Conservation (phyloP, 441 rosid genomes). For the Manihot esculenta region DNA sequence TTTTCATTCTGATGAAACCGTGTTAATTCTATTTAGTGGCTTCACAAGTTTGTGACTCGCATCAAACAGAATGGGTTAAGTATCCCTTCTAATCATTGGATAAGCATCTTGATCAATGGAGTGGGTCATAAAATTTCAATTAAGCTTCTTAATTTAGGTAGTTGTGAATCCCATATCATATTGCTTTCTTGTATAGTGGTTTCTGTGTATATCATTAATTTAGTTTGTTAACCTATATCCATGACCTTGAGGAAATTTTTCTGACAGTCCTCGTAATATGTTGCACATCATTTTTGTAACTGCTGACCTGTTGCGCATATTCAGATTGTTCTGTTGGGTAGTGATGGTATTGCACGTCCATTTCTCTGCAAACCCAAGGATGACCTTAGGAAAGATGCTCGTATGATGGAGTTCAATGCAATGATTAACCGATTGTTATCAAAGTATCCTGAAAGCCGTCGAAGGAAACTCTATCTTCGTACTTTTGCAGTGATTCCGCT, state of each 20-base stretch:
- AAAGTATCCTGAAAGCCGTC: constrained; percentile 95
- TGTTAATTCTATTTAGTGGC: constrained; percentile 2
- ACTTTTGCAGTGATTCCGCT: constrained; percentile 98
- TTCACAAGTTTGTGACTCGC: background rate
- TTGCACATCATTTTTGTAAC: constrained; percentile 13
- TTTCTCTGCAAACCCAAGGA: constrained; percentile 99
- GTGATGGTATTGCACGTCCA: constrained; percentile 93
- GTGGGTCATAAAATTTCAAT: background rate
- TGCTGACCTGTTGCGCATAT: constrained; percentile 7
- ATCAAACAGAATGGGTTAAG: background rate
- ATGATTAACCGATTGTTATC: constrained; percentile 94
- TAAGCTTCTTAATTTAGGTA: background rate
- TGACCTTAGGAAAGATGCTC: constrained; percentile 99
- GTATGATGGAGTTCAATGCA: constrained; percentile 99
- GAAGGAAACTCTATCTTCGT: constrained; percentile 92
- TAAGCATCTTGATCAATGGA: background rate
- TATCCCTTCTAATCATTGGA: background rate
- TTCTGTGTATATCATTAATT: background rate
- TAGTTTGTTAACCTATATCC: background rate
- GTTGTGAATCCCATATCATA: background rate
- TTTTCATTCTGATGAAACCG: background rate
- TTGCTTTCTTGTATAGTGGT: background rate
- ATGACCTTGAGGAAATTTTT: constrained; percentile 5
- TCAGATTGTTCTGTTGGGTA: constrained; percentile 89
- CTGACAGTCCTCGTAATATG: background rate